Evolutionary conservation across 2,329 filamentous ascomycete species (phyloP).

Genomic region (Trichoderma sp.): DNA sequence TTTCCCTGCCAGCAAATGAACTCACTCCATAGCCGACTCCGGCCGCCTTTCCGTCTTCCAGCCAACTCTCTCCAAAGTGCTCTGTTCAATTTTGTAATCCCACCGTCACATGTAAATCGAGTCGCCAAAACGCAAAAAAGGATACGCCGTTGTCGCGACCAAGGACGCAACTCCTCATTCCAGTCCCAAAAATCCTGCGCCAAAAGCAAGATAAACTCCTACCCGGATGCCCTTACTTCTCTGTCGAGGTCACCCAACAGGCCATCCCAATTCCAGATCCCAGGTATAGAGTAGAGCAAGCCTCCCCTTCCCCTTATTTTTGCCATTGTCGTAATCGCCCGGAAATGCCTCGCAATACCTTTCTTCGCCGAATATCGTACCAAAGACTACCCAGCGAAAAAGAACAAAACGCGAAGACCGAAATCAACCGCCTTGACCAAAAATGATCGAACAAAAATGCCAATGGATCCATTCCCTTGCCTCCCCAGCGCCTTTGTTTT

Average conservation of each 20-base stretch:
- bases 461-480: conserved; percentile 24
- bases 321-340: conserved; percentile 23
- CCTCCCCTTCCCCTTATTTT: conserved; percentile 16
- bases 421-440: conserved; percentile 23
- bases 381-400: conserved; percentile 16
- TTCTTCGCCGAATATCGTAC: conserved; percentile 19
- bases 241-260: conserved; percentile 16
- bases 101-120: conserved; percentile 19
- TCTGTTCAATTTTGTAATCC: conserved; percentile 15
- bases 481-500: conserved; percentile 27
- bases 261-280: conserved; percentile 22
- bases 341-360: conserved; percentile 22
- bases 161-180: conserved; percentile 22
- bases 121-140: conserved; percentile 19
- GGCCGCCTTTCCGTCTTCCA: neutral
- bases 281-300: conserved; percentile 24
- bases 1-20: conserved; percentile 9
- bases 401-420: conserved; percentile 22
- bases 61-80: neutral
- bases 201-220: conserved; percentile 23
- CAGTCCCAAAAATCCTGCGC: conserved; percentile 21
- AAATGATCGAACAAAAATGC: conserved; percentile 24
- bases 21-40: neutral
- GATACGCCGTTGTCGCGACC: conserved; percentile 21
- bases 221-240: conserved; percentile 21